Base-by-base conservation (phyloP, 2,329 filamentous ascomycete genomes). In the Gremmenia infestans region DNA sequence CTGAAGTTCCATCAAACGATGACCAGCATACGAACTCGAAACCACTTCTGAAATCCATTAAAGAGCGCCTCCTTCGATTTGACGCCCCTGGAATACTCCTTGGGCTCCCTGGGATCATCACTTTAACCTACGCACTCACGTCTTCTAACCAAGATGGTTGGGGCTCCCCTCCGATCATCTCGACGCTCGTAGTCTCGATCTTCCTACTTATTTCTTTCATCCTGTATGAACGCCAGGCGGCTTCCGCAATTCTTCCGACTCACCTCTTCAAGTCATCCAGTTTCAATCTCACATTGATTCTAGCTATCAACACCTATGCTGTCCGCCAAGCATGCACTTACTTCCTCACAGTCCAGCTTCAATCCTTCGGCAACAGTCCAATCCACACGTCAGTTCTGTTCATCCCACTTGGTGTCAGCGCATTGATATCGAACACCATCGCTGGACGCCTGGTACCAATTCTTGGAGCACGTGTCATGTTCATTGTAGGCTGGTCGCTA, bases 321-420 rank as follows among this genome's bases (percentile, higher is more conserved):
- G 42, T 53, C 17, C 51, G 51, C 25, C 51, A 53, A 48, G 51
- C 51, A 47, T 53, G 51, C 42, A 53, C 51, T 4, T 53, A 53
- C 9, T 53, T 53, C 51, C 51, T 53, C 15, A 53, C 51, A 14
- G 51, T 53, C 4, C 51, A 53, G 28, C 42, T 53, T 11, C 51
- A 53, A 47, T 47, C 42, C 9, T 53, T 35, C 25, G 51, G 51
- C 23, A 53, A 53, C 37, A 47, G 37, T 19, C 51, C 51, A 22
- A 53, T 53, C 39, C 51, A 53, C 17, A 53, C 51, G 9, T 53
- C 51, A 25, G 51, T 53, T 8, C 51, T 53, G 17, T 54, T 54
- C 37, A 49, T 54, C 39, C 36, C 39, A 8, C 11, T 50, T 2
- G 52, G 52, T 4, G 32, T 54, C 15, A 47, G 42, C 17, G 51